Evolutionary conservation across 2,329 filamentous ascomycete species (phyloP).

Genomic region (Magnaporthiopsis rhizophila): DNA sequence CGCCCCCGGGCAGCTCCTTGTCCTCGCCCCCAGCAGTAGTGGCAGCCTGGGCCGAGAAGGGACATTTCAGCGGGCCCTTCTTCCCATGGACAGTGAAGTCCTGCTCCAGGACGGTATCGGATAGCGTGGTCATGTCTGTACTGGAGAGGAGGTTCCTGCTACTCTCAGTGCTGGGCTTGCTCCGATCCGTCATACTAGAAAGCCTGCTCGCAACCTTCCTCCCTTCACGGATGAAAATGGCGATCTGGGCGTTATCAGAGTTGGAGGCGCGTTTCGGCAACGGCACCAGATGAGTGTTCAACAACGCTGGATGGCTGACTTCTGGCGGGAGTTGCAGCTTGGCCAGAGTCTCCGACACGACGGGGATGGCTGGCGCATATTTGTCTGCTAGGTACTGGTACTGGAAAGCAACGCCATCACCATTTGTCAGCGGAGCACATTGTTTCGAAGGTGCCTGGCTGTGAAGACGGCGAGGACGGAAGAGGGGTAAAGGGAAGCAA

Average conservation of each 20-base stretch:
- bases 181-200: constrained; percentile 38
- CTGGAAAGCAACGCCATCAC: constrained; percentile 25
- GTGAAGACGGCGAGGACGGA: constrained; percentile 8
- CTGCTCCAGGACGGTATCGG: constrained; percentile 61
- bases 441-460: not conserved
- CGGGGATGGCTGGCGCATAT: constrained; percentile 56
- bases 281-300: constrained; percentile 43
- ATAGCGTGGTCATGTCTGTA: constrained; percentile 47
- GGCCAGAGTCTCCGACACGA: constrained; percentile 58
- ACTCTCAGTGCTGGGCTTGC: constrained; percentile 39
- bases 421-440: not conserved
- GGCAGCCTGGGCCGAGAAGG: constrained; percentile 52
- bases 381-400: constrained; percentile 60
- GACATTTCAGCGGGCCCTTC: constrained; percentile 72
- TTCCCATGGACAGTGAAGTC: constrained; percentile 86
- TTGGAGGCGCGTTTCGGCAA: constrained; percentile 39
- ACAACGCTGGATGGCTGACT: constrained; percentile 35
- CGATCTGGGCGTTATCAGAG: constrained; percentile 47
- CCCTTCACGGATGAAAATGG: constrained; percentile 56
- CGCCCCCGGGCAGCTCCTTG: not conserved
- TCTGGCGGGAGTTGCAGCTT: constrained; percentile 59
- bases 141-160: constrained; percentile 37
- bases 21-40: constrained; percentile 7
- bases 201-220: constrained; percentile 49
- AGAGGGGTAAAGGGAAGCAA: constrained; percentile 9